Percentiles rank a stretch among this genome's conserved stretches.
Evolutionary conservation across 2,329 filamentous ascomycete species (phyloP).

Genomic region (Phaeosphaeriaceae sp.): DNA sequence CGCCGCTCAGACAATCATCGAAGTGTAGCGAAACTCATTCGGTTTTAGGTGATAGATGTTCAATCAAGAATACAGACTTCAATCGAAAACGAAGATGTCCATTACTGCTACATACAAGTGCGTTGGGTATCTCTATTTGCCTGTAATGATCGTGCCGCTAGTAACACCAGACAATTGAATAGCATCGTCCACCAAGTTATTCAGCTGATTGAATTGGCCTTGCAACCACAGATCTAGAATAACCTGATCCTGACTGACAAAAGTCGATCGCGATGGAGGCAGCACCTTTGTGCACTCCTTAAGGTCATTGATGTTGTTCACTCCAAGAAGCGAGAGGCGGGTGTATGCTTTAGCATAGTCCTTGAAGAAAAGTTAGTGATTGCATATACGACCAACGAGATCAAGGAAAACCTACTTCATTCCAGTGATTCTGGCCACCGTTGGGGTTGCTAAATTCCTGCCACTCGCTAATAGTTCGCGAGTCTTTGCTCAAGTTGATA

Average conservation of each 20-base stretch:
- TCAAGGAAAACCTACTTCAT: slow-evolving; percentile 34
- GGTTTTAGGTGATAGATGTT: too few species aligned
- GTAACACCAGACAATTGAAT: slow-evolving; percentile 41
- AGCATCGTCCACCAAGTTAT: slow-evolving; percentile 42
- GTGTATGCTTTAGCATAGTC: slow-evolving; percentile 62
- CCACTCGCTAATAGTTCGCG: slow-evolving; percentile 43
- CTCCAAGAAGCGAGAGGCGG: slow-evolving; percentile 61
- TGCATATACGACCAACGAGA: background rate
- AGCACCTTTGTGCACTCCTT: slow-evolving; percentile 63
- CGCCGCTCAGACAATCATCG: too few species aligned
- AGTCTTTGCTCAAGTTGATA: slow-evolving; percentile 42
- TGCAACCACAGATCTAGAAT: slow-evolving; percentile 40
- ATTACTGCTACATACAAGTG: too few species aligned
- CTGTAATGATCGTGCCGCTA: background rate
- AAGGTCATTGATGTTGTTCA: slow-evolving; percentile 63
- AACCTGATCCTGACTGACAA: slow-evolving; percentile 35
- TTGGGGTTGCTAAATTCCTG: slow-evolving; percentile 28
- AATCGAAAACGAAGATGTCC: too few species aligned
- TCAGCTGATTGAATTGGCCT: slow-evolving; percentile 42
- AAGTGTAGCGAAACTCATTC: too few species aligned
- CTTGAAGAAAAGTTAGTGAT: slow-evolving; percentile 19
- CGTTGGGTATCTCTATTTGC: too few species aligned
- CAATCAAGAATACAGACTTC: too few species aligned
- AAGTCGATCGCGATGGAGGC: slow-evolving; percentile 36
- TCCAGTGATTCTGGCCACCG: slow-evolving; percentile 40